Evolutionary conservation across 2,329 filamentous ascomycete genomes (phyloP), one percentile per base, ranked within the genome.

Genomic region (Cadophora luteo-olivacea): DNA sequence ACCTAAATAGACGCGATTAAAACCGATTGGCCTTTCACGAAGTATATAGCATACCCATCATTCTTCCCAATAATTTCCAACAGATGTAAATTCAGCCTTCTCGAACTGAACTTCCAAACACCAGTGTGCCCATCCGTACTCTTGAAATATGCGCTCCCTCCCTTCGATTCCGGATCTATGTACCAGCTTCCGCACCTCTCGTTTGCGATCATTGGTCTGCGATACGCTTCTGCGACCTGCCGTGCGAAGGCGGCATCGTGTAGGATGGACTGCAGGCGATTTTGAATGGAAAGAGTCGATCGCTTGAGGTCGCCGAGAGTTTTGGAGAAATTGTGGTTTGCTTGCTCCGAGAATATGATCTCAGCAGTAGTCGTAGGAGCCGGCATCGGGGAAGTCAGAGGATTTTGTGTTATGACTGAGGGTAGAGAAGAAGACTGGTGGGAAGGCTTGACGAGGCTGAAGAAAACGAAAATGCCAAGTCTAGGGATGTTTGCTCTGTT

Each of bases 151-250:
- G 91, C 92, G 72, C 92, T 94, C 38, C 87, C 92, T 0, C 78
- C 81, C 80, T 95, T 96, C 32, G 76, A 76, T 8, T 79, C 79
- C 0, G 90, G 90, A 41, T 84, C 81, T 32, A 98, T 91, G 79
- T 98, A 98, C 96, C 96, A 99, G 80, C 92, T 95, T 0, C 96
- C 96, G 79, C 96, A 98, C 69, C 96, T 87, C 82, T 98, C 94
- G 77, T 99, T 99, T 36, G 95, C 94, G 16, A 98, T 84, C 1
- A 98, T 83, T 0, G 94, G 93, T 1, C 95, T 82, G 3, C 75
- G 72, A 32, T 77, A 88, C 0, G 84, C 83, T 1, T 79, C 78
- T 0, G 87, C 85, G 0, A 93, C 89, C 8, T 82, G 78, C 29
- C 82, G 79, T 25, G 96, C 92, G 78, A 97, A 98, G 1, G 79